Conservation (phyloP, 208 protist genomes). For the Trypanosomatidae sp. region DNA sequence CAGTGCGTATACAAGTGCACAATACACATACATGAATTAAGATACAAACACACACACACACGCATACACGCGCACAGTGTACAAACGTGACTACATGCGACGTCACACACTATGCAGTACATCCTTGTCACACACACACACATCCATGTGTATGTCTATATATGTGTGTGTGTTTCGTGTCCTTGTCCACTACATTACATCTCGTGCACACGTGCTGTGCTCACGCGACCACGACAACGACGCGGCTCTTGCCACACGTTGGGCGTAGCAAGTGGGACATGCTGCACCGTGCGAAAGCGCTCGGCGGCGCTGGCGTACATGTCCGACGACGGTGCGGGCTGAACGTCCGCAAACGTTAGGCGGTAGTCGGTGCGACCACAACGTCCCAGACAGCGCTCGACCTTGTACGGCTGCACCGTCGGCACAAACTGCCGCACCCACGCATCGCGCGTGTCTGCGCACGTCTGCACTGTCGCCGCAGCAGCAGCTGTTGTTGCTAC, state of each 20-base stretch:
- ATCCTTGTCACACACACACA: no score
- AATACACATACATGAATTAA: no score
- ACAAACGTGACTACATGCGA: no score
- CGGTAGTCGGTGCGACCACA: conserved; percentile 5
- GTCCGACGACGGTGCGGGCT: conserved; percentile 2
- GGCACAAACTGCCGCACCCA: conserved; percentile 4
- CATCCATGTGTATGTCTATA: no score
- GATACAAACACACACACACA: no score
- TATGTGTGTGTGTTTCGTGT: no score
- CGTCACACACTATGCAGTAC: no score
- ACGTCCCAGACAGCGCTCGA: conserved; percentile 5
- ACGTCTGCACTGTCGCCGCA: not conserved
- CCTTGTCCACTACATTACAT: no score
- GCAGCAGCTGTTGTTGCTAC: not conserved
- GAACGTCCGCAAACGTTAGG: conserved; percentile 6
- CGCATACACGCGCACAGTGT: no score
- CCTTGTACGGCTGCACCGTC: conserved; percentile 4
- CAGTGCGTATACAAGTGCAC: no score
- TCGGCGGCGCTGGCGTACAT: conserved; percentile 5
- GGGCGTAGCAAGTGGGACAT: conserved; percentile 4
- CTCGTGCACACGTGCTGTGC: no score
- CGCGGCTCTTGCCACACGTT: conserved; percentile 6
- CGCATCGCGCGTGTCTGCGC: not conserved
- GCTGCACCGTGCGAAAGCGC: not conserved
- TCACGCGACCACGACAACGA: no score